Percentiles rank a stretch among this genome's conserved stretches.
Conservation (phyloP, 192 early-diverging fungal species). For the Linnemannia zychae region DNA sequence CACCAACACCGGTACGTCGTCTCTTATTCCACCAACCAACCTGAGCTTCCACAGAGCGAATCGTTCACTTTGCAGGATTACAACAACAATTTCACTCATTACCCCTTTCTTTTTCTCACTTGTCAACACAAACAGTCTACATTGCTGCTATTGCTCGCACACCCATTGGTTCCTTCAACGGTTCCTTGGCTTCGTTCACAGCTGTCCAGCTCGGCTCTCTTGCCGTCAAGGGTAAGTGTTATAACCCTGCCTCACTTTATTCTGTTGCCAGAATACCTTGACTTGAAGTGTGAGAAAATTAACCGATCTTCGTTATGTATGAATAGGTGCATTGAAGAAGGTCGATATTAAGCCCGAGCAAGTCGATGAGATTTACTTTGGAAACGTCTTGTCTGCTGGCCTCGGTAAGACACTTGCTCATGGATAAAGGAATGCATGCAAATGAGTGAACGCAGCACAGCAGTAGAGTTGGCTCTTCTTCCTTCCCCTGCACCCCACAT, state of each 20-base stretch:
- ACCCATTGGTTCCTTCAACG: conserved; percentile 92
- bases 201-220: conserved; percentile 89
- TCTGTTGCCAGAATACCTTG: neutral
- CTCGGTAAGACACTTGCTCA: conserved; percentile 56
- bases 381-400: conserved; percentile 83
- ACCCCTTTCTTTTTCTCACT: neutral
- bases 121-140: conserved; percentile 74
- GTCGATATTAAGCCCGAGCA: conserved; percentile 69
- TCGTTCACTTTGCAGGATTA: neutral
- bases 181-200: conserved; percentile 85
- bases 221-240: conserved; percentile 82
- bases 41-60: neutral
- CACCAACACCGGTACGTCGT: conserved; percentile 26
- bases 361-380: conserved; percentile 83
- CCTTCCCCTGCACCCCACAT: neutral
- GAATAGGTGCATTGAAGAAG: conserved; percentile 63
- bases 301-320: neutral
- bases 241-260: neutral
- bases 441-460: neutral
- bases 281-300: neutral
- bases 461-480: neutral
- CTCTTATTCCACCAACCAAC: neutral
- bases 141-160: conserved; percentile 94
- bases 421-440: neutral
- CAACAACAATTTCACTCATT: neutral